Percentiles rank a stretch among this genome's conserved stretches.
These are phyloP conservation scores for Arabis alpina DNA, from an alignment of 345 rosid species.

Conservation along the genomic window DNA sequence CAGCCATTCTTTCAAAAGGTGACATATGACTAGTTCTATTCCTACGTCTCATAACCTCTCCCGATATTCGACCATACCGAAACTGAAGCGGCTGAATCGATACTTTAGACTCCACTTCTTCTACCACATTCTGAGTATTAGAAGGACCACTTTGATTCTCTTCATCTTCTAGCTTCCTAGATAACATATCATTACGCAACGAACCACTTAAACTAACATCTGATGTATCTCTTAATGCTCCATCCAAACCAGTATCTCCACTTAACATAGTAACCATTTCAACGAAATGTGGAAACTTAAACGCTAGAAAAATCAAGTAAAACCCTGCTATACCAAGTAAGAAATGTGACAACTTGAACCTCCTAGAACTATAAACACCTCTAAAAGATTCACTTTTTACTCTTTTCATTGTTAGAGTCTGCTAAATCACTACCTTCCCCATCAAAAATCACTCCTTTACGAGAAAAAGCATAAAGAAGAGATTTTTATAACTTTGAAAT, in stretches of 20 bases:
- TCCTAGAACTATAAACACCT: conserved; percentile 49
- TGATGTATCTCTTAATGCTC: conserved; percentile 43
- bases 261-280: conserved; percentile 68
- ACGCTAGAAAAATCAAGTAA: conserved; percentile 76
- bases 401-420: conserved; percentile 68
- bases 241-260: conserved; percentile 67
- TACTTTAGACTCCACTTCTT: conserved; percentile 47
- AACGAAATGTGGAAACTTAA: conserved; percentile 82
- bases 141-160: conserved; percentile 53
- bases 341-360: conserved; percentile 80
- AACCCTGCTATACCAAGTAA: conserved; percentile 64
- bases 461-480: too few species aligned
- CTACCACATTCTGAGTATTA: conserved; percentile 58
- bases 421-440: conserved; percentile 38
- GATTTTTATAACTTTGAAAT: conserved; percentile 21
- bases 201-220: conserved; percentile 69
- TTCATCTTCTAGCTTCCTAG: conserved; percentile 72
- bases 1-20: conserved; percentile 79
- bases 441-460: too few species aligned
- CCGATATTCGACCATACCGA: conserved; percentile 77
- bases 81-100: conserved; percentile 62
- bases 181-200: conserved; percentile 68
- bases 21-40: conserved; percentile 69
- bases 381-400: conserved; percentile 61
- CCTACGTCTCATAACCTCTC: conserved; percentile 71